Percentiles rank a stretch among this genome's conserved stretches.
Conservation (phyloP, 2,329 filamentous ascomycete species). For the Exophiala calicioides region DNA sequence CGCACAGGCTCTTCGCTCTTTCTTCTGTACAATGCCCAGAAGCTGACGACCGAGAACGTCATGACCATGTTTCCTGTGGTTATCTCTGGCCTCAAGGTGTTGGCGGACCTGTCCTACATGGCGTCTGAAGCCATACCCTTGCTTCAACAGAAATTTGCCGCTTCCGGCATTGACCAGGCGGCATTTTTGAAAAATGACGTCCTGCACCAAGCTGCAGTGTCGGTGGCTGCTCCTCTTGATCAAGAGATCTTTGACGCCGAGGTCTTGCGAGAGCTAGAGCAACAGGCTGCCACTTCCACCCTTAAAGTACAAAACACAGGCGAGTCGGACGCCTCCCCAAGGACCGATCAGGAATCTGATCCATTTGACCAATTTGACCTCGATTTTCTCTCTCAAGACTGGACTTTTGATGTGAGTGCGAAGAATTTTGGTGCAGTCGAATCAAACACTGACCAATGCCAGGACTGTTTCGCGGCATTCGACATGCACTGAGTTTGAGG, state of each 20-base stretch:
- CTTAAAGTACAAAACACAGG: too few relatives aligned
- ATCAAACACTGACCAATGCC: too few relatives aligned
- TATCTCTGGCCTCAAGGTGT: conserved; percentile 4
- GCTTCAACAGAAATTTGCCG: conserved; percentile 1
- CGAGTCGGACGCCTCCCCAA: too few relatives aligned
- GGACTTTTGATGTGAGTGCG: conserved; percentile 2
- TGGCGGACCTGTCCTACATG: conserved; percentile 1
- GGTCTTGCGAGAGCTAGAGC: background rate
- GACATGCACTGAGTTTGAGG: too few relatives aligned
- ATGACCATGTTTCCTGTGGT: conserved; percentile 6
- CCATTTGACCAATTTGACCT: background rate
- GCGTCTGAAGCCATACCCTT: conserved; percentile 8
- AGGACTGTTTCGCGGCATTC: too few relatives aligned
- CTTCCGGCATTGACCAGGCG: background rate
- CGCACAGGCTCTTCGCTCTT: conserved; percentile 6
- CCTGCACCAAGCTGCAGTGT: background rate
- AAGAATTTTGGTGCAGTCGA: too few relatives aligned
- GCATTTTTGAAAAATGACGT: background rate
- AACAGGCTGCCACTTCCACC: too few relatives aligned
- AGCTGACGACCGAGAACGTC: background rate
- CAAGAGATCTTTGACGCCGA: background rate
- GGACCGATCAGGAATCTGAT: too few relatives aligned
- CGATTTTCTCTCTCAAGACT: conserved; percentile 1
- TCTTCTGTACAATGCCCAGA: conserved; percentile 1
- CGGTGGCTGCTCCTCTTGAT: background rate